phyloP scores from a whole-genome alignment of 441 rosid species.

The Cnidoscolus chayamansa region DNA sequence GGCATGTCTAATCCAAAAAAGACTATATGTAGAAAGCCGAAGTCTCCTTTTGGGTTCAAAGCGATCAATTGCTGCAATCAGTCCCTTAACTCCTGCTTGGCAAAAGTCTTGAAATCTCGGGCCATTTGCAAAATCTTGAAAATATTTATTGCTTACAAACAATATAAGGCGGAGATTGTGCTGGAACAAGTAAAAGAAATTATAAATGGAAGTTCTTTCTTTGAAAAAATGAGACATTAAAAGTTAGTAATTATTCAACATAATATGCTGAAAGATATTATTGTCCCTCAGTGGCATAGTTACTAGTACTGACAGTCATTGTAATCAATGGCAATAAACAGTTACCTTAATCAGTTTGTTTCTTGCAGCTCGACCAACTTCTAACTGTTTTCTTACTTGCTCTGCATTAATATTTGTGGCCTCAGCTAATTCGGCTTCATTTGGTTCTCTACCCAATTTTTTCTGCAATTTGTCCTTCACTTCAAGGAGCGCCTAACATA shows the following conservation, averaged over 20 bases:
- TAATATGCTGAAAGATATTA: neutral
- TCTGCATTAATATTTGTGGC: slow-evolving; percentile 42
- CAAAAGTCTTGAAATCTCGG: slow-evolving; percentile 87
- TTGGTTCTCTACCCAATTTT: slow-evolving; percentile 53
- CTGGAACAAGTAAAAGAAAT: slow-evolving; percentile 41
- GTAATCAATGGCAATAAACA: neutral
- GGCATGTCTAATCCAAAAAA: slow-evolving; percentile 92
- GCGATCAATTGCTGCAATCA: slow-evolving; percentile 79
- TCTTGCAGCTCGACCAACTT: slow-evolving; percentile 75
- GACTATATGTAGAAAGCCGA: slow-evolving; percentile 74
- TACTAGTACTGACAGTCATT: neutral
- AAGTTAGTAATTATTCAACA: neutral
- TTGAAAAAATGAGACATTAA: neutral
- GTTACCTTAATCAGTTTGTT: slow-evolving; percentile 77
- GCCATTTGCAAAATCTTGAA: slow-evolving; percentile 71
- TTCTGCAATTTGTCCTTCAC: slow-evolving; percentile 49
- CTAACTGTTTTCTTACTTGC: slow-evolving; percentile 50
- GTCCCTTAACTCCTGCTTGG: slow-evolving; percentile 90
- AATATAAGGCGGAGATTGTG: slow-evolving; percentile 90
- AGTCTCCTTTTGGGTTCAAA: slow-evolving; percentile 73
- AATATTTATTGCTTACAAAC: slow-evolving; percentile 79
- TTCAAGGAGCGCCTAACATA: slow-evolving; percentile 51
- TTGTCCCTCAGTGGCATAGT: neutral
- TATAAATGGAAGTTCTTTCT: neutral
- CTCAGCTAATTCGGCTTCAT: slow-evolving; percentile 58